Evolutionary conservation across 768 basidiomycete genomes (phyloP).

Genomic region (Brasilioporus rufonigricans): DNA sequence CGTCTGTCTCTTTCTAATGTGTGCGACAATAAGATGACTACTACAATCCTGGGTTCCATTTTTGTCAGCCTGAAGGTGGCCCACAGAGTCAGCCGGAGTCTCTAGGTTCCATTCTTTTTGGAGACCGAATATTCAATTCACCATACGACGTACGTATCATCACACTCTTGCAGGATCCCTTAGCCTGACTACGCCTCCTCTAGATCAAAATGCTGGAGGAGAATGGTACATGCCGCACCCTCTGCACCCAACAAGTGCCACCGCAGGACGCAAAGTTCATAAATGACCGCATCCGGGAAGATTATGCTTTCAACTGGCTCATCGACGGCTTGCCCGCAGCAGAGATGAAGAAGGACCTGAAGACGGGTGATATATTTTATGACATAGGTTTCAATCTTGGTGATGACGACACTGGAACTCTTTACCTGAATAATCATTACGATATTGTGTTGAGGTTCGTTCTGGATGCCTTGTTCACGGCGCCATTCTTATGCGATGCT

Average conservation of each 20-base stretch:
- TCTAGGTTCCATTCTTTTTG: conserved; percentile 92
- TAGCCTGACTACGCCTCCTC: conserved; percentile 6
- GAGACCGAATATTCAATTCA: conserved; percentile 91
- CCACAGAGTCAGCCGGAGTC: conserved; percentile 76
- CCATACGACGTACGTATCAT: conserved; percentile 72
- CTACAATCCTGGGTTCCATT: conserved; percentile 82
- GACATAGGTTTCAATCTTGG: conserved; percentile 97
- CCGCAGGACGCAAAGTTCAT: conserved; percentile 82
- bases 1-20: conserved; percentile 3
- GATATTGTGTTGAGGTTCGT: conserved; percentile 74
- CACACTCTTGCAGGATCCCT: neutral
- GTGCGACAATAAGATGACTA: conserved; percentile 69
- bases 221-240: conserved; percentile 68
- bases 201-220: conserved; percentile 83
- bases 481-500: conserved; percentile 7
- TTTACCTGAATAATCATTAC: conserved; percentile 90
- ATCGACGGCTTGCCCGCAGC: conserved; percentile 92
- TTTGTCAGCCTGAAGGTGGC: conserved; percentile 79
- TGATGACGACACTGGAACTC: conserved; percentile 59
- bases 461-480: neutral
- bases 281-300: conserved; percentile 87
- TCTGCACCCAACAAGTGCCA: conserved; percentile 64
- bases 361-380: conserved; percentile 83
- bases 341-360: conserved; percentile 82
- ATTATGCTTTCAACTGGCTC: conserved; percentile 93